Evolutionary conservation across 208 protist species (phyloP).

Genomic region (Balamuthia mandrillaris): DNA sequence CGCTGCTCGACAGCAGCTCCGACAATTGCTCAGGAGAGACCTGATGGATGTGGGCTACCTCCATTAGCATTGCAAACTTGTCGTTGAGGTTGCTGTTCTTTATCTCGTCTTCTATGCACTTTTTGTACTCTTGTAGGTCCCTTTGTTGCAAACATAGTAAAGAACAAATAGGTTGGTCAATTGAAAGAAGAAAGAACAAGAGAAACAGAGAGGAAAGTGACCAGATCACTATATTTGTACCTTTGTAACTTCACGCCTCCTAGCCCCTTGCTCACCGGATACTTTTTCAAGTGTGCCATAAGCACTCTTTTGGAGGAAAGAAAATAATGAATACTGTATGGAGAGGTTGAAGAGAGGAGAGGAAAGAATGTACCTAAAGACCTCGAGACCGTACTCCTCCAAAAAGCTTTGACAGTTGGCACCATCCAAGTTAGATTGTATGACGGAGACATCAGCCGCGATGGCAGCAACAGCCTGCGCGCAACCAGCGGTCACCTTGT

Average conservation of each 20-base stretch:
- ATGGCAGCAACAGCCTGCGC: no score
- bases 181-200: background rate
- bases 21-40: background rate
- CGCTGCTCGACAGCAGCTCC: background rate
- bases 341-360: no score
- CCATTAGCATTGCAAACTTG: background rate
- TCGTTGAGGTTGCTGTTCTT: background rate
- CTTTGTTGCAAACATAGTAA: no score
- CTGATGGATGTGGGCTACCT: background rate
- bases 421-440: no score
- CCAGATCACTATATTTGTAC: background rate
- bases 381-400: no score
- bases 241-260: slow-evolving; percentile 18
- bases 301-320: background rate
- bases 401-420: no score
- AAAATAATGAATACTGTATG: no score
- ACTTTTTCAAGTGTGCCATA: slow-evolving; percentile 1
- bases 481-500: no score
- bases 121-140: slow-evolving; percentile 28
- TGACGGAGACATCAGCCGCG: no score
- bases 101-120: background rate
- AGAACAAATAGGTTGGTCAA: no score
- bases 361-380: no score
- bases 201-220: background rate
- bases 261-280: background rate